A percentile compares a stretch with the other conserved stretches of the same genome.
phyloP scores from a whole-genome alignment of 176 grass and related monocot species.

The Musa beccarii region DNA sequence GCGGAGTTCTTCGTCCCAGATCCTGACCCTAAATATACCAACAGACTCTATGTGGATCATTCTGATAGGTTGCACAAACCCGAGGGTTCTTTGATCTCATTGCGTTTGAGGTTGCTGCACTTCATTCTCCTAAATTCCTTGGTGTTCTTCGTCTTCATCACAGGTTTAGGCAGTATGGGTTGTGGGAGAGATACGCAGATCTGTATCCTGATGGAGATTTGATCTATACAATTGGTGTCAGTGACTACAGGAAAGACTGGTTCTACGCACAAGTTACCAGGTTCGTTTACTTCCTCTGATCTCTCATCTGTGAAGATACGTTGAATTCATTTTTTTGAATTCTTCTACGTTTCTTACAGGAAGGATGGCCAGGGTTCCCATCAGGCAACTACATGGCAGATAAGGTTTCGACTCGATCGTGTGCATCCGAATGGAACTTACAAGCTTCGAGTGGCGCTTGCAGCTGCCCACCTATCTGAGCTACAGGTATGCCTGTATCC shows the following conservation, averaged over 20 bases:
- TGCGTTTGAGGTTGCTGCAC: too few species aligned
- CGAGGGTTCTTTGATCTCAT: background rate
- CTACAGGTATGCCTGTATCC: background rate
- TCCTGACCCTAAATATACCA: conserved; percentile 61
- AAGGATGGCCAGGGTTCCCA: background rate
- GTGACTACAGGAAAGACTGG: conserved; percentile 60
- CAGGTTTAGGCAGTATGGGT: conserved; percentile 47
- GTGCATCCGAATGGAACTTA: background rate
- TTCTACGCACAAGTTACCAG: conserved; percentile 89
- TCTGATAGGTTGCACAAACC: conserved; percentile 32
- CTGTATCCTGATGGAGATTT: conserved; percentile 56
- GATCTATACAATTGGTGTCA: background rate
- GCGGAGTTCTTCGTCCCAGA: conserved; percentile 73
- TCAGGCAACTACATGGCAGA: background rate
- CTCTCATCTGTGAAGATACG: background rate
- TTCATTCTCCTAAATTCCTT: too few species aligned
- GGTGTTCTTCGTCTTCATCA: too few species aligned
- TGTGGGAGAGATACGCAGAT: conserved; percentile 86
- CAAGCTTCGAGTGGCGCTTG: background rate
- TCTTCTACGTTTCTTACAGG: background rate
- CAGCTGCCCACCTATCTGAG: background rate
- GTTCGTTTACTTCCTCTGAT: conserved; percentile 19
- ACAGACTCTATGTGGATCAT: conserved; percentile 57
- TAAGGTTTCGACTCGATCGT: background rate
- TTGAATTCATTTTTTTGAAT: background rate